A percentile compares a stretch with the other conserved stretches of the same genome.
phyloP scores from a whole-genome alignment of 2,329 filamentous ascomycete genomes.

The Ophiostoma fasciatum region DNA sequence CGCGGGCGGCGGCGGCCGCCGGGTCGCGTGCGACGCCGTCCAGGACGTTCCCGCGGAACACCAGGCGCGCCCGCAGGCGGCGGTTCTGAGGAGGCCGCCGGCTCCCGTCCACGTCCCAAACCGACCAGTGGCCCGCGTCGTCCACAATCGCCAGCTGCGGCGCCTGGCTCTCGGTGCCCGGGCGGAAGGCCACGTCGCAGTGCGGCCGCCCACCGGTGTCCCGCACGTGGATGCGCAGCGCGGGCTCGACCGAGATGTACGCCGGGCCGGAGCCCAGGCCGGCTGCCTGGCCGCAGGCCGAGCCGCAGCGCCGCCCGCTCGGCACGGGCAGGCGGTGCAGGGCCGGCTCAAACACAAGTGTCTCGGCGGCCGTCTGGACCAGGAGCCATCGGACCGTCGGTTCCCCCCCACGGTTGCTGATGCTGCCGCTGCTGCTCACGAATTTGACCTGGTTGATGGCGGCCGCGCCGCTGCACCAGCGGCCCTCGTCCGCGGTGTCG shows the following conservation, averaged over 20 bases:
- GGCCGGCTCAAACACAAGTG: slow-evolving; percentile 36
- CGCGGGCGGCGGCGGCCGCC: not conserved
- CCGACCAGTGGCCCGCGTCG: slow-evolving; percentile 47
- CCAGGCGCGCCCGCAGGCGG: slow-evolving; percentile 16
- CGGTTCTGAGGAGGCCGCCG: slow-evolving; percentile 20
- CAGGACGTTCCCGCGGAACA: slow-evolving; percentile 24
- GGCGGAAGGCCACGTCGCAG: slow-evolving; percentile 51
- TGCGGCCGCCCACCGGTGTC: slow-evolving; percentile 41
- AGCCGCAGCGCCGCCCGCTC: slow-evolving; percentile 1
- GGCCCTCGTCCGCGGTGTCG: slow-evolving; percentile 27
- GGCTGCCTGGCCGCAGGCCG: slow-evolving; percentile 3
- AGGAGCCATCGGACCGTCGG: slow-evolving; percentile 30
- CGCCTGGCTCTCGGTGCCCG: slow-evolving; percentile 29
- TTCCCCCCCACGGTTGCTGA: slow-evolving; percentile 19
- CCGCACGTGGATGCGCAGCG: slow-evolving; percentile 35
- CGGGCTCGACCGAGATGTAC: slow-evolving; percentile 37
- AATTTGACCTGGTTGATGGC: slow-evolving; percentile 38
- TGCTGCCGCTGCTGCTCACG: slow-evolving; percentile 20
- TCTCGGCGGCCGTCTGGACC: slow-evolving; percentile 37
- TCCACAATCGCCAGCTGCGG: slow-evolving; percentile 54
- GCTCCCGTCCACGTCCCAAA: slow-evolving; percentile 43
- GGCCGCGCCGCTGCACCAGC: slow-evolving; percentile 38
- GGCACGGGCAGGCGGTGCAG: slow-evolving; percentile 24
- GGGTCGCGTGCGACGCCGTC: not conserved
- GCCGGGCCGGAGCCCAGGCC: slow-evolving; percentile 24